Base-by-base conservation (phyloP, 164 flowering plant species). In the Protea cynaroides region DNA sequence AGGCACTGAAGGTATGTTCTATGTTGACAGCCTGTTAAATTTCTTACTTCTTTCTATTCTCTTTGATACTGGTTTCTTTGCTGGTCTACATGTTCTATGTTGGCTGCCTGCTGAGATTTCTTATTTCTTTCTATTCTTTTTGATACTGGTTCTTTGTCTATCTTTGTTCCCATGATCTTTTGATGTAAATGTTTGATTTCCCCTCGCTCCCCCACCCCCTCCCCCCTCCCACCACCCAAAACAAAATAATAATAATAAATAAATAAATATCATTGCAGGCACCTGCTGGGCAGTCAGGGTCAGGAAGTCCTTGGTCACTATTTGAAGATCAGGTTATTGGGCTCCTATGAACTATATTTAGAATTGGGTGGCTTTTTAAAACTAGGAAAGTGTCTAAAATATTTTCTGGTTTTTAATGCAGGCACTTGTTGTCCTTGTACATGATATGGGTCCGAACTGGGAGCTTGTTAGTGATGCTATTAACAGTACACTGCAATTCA, bases 391-490 rank as follows among this genome's bases (percentile, higher is more conserved):
- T 44, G 63, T 65, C 29, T 65, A 36, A 60, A 3, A 22, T 25
- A 43, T 14, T 51, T 68, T n/a, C 17, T 22, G 43, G 66, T 44
- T 61, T 8, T 59, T 68, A 47, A 50, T 36, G 61, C 71, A 95
- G 99, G 97, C 97, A 53, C 97, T 95, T 78, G 87, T 95, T 74
- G 99, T 95, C 63, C 96, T 95, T 66, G 97, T 88, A 29, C 99
- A 92, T 81, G 97, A 95, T 72, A 80, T 95, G 93, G 99, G 99
- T 68, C 97, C 92, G 29, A 88, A 95, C 60, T 95, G 97, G 97
- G 97, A 95, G 82, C 86, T 92, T 69, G 80, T 95, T n/a, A 91
- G 96, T 76, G 97, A 95, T 80, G 96, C 88, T 53, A 77, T 95
- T 64, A 95, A 89, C 74, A 88, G 88, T 71, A 78, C 90, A 21